These are phyloP conservation scores for Kazachstania taianensis DNA, from an alignment of 805 yeast species.

Conservation along the genomic window DNA sequence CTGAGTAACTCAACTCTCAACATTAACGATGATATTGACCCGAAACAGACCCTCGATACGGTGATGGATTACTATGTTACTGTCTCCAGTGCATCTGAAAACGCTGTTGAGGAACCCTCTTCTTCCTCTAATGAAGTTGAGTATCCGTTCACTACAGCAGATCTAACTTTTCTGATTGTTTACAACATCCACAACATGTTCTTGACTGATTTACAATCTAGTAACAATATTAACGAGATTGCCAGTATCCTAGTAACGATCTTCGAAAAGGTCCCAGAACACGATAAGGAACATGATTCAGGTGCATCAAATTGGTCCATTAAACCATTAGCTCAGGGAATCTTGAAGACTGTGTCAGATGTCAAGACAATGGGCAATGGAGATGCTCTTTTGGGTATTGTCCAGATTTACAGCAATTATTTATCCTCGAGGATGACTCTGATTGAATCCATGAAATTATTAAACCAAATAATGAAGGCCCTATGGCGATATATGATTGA, in stretches of 20 bases:
- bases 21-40: conserved; percentile 6
- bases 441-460: conserved; percentile 15
- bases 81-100: conserved; percentile 12
- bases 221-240: conserved; percentile 23
- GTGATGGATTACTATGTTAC: conserved; percentile 30
- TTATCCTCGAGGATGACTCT: conserved; percentile 21
- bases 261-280: conserved; percentile 39
- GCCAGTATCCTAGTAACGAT: conserved; percentile 31
- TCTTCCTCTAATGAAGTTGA: conserved; percentile 14
- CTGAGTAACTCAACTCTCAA: conserved; percentile 33
- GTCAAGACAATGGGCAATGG: conserved; percentile 7
- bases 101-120: conserved; percentile 6
- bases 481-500: conserved; percentile 49
- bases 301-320: conserved; percentile 25
- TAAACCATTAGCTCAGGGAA: conserved; percentile 24
- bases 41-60: conserved; percentile 16
- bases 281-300: conserved; percentile 8
- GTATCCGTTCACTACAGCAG: conserved; percentile 35
- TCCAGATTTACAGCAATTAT: conserved; percentile 24
- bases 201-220: conserved; percentile 13
- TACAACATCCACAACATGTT: conserved; percentile 24
- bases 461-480: conserved; percentile 28
- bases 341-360: conserved; percentile 12
- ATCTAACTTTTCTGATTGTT: conserved; percentile 35
- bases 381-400: conserved; percentile 21